Evolutionary conservation across 2,329 filamentous ascomycete genomes (phyloP), one percentile per base, ranked within the genome.

Genomic region (Hawksworthiomyces lignivorus): DNA sequence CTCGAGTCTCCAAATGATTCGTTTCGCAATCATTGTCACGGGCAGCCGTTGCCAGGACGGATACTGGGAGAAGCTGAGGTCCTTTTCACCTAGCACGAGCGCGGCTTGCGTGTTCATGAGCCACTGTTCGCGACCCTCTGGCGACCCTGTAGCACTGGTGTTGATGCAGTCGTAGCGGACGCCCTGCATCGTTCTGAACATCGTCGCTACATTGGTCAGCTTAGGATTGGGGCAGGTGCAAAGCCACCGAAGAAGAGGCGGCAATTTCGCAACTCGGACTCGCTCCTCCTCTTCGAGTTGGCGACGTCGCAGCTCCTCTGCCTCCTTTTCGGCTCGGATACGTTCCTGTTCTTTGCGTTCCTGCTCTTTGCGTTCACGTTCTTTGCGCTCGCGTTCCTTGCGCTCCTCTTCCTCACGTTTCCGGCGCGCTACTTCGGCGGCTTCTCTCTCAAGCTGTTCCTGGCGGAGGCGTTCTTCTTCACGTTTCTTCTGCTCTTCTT

Each of bases 101-200:
- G 79, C 78, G 37, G 73, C 77, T 43, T 82, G 74, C 4, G 73
- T 76, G 52, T 82, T 83, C 37, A 82, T 67, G 42, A 82, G 59
- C 78, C 79, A 83, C 50, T 78, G 76, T 50, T 82, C 78, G 37
- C 77, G 69, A n/a, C 76, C 77, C 35, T 70, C 70, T 2, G 68
- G 51, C 10, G 70, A 73, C 7, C 71, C 70, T 6, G 70, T 74
- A 12, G 69, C 62, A 22, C 68, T 66, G 4, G 69, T 67, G 12
- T 68, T 67, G 43, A 82, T 78, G 4, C 76, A 81, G 56, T 82
- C 78, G 53, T 76, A 81, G 18, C 79, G 73, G 36, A 79, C 74
- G 14, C 78, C 78, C 50, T 75, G 69, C 47, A 80, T 72, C 35
- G 61, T 64, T 47, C 65, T 65, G 55, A 82, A 80, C 32, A 70